Base-by-base conservation (phyloP, 768 basidiomycete genomes). In the Termitomyces sp. region DNA sequence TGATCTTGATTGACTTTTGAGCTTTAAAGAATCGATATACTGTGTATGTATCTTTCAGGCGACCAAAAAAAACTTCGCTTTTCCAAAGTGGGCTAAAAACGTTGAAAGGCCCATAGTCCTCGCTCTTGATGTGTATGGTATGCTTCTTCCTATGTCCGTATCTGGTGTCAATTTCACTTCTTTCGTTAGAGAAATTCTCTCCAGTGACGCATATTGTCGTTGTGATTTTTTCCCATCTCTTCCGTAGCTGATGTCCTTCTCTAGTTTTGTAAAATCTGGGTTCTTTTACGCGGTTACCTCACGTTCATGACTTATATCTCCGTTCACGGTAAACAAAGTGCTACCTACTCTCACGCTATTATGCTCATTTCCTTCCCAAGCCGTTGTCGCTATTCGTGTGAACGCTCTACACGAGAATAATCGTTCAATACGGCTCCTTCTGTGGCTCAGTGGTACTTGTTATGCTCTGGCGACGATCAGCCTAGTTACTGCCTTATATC, bases 241-340 rank as follows among this genome's bases (percentile, higher is more conserved):
- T 7, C 24, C 33, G 2, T 45, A n/a, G 32, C 40, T 45, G 12
- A 53, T 32, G 2, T 8, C 9, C n/a, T 9, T 59, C 24, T 42
- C 15, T 57, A 65, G 64, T 65, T 65, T 35, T 65, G 64, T 42
- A 58, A 55, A 58, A 52, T 55, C 45, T 60, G 55, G 56, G 49
- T 60, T 15, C 35, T 65, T 18, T 51, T 65, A 16, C 59, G 53
- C 20, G 35, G 49, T 16, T 65, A 63, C 33, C 59, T 65, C 24
- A 60, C 57, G 6, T 60, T 60, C 33, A 24, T 61, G 15, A 60
- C 51, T 44, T 65, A 62, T 18, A 50, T 63, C 2, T 60, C 61
- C 1, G 7, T 55, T 11, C 61, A 65, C 24, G 59, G 61, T 63
- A 33, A 22, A 55, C 20, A 8, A 13, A 36, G 2, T 20, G 9